Conservation (phyloP, 1,284 basidiomycete genomes). For the Cerrena zonata region DNA sequence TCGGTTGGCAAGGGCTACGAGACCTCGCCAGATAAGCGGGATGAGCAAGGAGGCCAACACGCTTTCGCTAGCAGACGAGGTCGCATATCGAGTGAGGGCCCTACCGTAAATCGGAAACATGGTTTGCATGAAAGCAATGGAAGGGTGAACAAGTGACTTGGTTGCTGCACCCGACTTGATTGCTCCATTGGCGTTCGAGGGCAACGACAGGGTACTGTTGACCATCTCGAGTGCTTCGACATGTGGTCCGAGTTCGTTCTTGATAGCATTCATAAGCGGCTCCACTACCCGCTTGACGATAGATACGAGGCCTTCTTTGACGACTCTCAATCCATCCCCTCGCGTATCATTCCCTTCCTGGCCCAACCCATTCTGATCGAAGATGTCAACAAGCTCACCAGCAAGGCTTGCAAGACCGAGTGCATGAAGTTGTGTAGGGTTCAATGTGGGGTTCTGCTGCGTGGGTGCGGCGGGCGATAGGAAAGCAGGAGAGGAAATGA, state of each 20-base stretch:
- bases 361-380: conserved; percentile 53
- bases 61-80: conserved; percentile 47
- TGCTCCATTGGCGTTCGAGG: conserved; percentile 18
- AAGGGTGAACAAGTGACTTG: conserved; percentile 50
- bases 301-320: conserved; percentile 63
- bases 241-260: conserved; percentile 52
- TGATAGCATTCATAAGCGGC: conserved; percentile 57
- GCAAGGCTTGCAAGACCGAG: conserved; percentile 61
- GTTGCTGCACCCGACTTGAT: conserved; percentile 31
- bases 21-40: conserved; percentile 62
- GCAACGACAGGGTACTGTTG: conserved; percentile 17
- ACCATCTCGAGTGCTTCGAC: conserved; percentile 55
- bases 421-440: conserved; percentile 66
- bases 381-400: conserved; percentile 63
- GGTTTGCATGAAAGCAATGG: conserved; percentile 50
- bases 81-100: conserved; percentile 52
- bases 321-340: conserved; percentile 57
- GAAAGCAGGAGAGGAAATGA: conserved; percentile 62
- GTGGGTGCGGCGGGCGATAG: conserved; percentile 46
- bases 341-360: conserved; percentile 23
- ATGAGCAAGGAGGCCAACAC: conserved; percentile 65
- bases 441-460: conserved; percentile 45
- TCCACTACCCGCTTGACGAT: conserved; percentile 59
- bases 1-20: conserved; percentile 64
- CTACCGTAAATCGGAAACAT: conserved; percentile 57